phyloP scores from a whole-genome alignment of 2,329 filamentous ascomycete genomes.

The Calonectria montana region DNA sequence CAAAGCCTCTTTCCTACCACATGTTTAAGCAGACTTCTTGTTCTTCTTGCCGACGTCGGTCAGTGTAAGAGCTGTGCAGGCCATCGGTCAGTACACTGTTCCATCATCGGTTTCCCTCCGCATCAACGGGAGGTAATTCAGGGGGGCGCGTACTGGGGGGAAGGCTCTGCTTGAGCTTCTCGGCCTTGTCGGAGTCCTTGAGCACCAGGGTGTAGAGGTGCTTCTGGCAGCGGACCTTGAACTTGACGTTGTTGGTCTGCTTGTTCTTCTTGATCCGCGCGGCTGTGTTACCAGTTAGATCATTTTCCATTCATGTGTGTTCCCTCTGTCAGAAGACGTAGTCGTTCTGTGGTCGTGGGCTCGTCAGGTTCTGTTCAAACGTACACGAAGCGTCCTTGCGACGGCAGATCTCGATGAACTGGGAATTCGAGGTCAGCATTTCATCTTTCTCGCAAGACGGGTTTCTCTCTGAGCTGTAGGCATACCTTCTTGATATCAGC shows the following conservation, averaged over 20 bases:
- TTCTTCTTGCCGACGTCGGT: slow-evolving; percentile 68
- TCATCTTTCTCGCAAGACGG: slow-evolving; percentile 19
- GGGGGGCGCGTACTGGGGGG: slow-evolving; percentile 83
- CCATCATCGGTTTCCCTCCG: neutral
- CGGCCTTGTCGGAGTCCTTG: slow-evolving; percentile 99
- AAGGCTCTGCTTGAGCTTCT: slow-evolving; percentile 99
- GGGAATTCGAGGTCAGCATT: slow-evolving; percentile 50
- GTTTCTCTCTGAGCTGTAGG: neutral
- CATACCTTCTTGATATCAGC: slow-evolving; percentile 92
- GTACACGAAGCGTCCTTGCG: slow-evolving; percentile 99
- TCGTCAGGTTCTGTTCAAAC: slow-evolving; percentile 55
- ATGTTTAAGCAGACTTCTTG: slow-evolving; percentile 44
- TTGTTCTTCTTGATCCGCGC: slow-evolving; percentile 97
- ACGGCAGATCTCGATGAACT: slow-evolving; percentile 99
- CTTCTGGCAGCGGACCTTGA: slow-evolving; percentile 99
- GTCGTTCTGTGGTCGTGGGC: slow-evolving; percentile 3
- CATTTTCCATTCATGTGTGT: slow-evolving; percentile 17
- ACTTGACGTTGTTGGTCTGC: slow-evolving; percentile 94
- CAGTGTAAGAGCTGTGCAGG: slow-evolving; percentile 60
- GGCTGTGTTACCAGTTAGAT: slow-evolving; percentile 64
- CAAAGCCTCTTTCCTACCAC: slow-evolving; percentile 40
- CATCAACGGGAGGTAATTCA: slow-evolving; percentile 5
- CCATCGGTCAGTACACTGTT: slow-evolving; percentile 23
- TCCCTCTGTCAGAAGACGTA: slow-evolving; percentile 26
- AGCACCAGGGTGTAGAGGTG: slow-evolving; percentile 98